Base-by-base conservation (phyloP, 2,329 filamentous ascomycete genomes). In the Ascochyta fabae region DNA sequence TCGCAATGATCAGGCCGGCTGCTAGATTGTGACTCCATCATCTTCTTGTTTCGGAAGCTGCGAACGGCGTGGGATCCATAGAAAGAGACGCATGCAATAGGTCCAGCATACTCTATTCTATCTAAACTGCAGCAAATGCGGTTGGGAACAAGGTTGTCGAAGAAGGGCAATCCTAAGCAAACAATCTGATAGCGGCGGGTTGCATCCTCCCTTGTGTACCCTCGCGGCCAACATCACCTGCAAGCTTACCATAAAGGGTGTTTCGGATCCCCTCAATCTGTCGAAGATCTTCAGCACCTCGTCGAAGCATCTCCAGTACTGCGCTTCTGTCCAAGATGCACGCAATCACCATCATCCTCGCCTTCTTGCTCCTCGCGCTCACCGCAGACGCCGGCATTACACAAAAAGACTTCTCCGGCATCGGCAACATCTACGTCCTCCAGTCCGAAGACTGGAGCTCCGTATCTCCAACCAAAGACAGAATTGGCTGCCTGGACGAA, bases 361-460 rank as follows among this genome's bases (percentile, higher is more conserved):
- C 56, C 42, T 15, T 59, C 19, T 23, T 59, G 22, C 13, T 52
- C 27, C 53, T 56, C n/a, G 47, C 58, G 8, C 33, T 64, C 8
- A 33, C 56, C 29, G 50, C 62, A 4, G 53, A 58, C 12, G 67
- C 67, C 2, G 54, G 53, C 22, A 55, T 68, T 9, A 60, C 62
- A 16, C 64, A 71, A 46, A 53, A 57, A n/a, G 62, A 72, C 42
- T 73, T 71, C 53, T 64, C 60, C 6, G 72, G 72, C 48, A 51
- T 61, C 24, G 72, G 72, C 22, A 59, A 65, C 42, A 73, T 74
- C 48, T 50, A 49, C 23, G 72, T 74, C 6, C 62, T 73, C 19
- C 53, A 68, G 13, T 74, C 72, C 4, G 54, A 53, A 13, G 61
- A 72, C 59, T 71, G 66, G 67, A 40, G 52, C 4, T 64, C 53